Evolutionary conservation across 1,284 basidiomycete species (phyloP).

Genomic region (Apiotrichum brassicae): DNA sequence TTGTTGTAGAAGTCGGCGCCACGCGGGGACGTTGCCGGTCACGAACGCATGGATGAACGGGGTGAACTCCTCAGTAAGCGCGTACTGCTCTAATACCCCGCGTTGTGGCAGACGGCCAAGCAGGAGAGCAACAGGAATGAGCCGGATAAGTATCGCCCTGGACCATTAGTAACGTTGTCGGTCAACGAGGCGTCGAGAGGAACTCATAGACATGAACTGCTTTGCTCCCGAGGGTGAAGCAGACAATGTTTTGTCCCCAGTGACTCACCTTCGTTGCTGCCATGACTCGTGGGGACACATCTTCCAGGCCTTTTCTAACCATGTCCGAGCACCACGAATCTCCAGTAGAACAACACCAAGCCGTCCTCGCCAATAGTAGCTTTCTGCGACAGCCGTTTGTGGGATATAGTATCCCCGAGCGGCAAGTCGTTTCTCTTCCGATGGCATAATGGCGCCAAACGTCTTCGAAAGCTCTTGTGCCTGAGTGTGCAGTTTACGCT

Average conservation of each 20-base stretch:
- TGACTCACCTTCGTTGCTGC: slow-evolving; percentile 29
- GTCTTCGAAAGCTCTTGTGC: slow-evolving; percentile 30
- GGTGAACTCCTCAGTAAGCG: slow-evolving; percentile 32
- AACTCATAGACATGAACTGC: too few species aligned
- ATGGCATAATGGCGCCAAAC: slow-evolving; percentile 24
- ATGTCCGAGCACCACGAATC: slow-evolving; percentile 27
- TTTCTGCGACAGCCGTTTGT: slow-evolving; percentile 30
- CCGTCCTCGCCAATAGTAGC: slow-evolving; percentile 42
- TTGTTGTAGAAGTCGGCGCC: slow-evolving; percentile 34
- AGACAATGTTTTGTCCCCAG: too few species aligned
- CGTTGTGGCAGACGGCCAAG: slow-evolving; percentile 38
- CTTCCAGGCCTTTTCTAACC: slow-evolving; percentile 36
- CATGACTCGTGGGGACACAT: slow-evolving; percentile 24
- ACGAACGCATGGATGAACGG: slow-evolving; percentile 42
- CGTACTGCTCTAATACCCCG: slow-evolving; percentile 33
- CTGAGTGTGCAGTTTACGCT: slow-evolving; percentile 40
- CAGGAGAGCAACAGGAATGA: slow-evolving; percentile 45
- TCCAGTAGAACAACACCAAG: slow-evolving; percentile 36
- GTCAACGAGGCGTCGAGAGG: too few species aligned
- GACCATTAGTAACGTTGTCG: neutral
- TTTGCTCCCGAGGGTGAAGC: too few species aligned
- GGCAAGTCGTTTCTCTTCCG: slow-evolving; percentile 28
- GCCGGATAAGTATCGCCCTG: slow-evolving; percentile 47
- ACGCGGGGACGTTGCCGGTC: slow-evolving; percentile 40
- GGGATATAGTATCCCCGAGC: slow-evolving; percentile 18